Conservation (phyloP, 1,139 yeast species). For the Cylindricascospora bacillispora region DNA sequence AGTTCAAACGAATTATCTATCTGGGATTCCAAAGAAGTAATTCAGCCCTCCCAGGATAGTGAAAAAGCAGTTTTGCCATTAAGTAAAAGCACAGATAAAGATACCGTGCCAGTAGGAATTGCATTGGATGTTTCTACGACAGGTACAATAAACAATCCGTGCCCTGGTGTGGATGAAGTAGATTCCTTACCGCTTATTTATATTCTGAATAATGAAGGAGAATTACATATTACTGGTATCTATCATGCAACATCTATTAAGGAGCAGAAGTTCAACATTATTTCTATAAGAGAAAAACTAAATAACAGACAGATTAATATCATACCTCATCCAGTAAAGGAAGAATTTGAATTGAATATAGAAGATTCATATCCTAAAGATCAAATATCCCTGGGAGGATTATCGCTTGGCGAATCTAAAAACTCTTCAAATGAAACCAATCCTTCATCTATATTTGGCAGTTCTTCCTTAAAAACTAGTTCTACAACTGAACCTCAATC, state of each 20-base stretch:
- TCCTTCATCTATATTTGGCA: not conserved
- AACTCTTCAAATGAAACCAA: not conserved
- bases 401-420: too few relatives aligned
- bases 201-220: slow-evolving; percentile 51
- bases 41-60: slow-evolving; percentile 48
- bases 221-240: slow-evolving; percentile 51
- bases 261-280: slow-evolving; percentile 19
- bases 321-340: too few relatives aligned
- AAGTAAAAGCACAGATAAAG: slow-evolving; percentile 49
- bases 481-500: not conserved
- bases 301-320: too few relatives aligned
- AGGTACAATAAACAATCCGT: slow-evolving; percentile 38
- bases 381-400: too few relatives aligned
- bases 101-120: slow-evolving; percentile 59
- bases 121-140: slow-evolving; percentile 43
- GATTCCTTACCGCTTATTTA: slow-evolving; percentile 52
- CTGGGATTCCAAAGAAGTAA: slow-evolving; percentile 21
- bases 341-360: too few relatives aligned
- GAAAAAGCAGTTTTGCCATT: slow-evolving; percentile 63
- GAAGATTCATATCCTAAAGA: too few relatives aligned
- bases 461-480: not conserved
- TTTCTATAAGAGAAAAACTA: slow-evolving; percentile 3
- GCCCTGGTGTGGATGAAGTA: slow-evolving; percentile 43
- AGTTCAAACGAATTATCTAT: slow-evolving; percentile 50
- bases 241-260: slow-evolving; percentile 40